A percentile compares a stretch with the other conserved stretches of the same genome.
Conservation (phyloP, 2,329 filamentous ascomycete species). For the Microsporum canis region DNA sequence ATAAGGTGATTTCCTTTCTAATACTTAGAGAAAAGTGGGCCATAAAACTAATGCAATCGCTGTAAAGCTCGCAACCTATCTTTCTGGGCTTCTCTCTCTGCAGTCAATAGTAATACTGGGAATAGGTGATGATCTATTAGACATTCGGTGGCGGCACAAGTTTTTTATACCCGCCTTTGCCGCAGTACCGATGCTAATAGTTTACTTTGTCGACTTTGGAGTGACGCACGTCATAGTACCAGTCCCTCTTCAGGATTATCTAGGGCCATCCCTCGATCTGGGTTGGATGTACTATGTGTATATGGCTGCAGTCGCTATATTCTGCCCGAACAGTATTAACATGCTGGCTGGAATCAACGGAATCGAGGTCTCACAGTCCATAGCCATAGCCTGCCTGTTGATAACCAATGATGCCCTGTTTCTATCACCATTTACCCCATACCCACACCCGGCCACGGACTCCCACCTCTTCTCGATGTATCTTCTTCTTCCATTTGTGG, state of each 20-base stretch:
- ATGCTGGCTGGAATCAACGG: conserved; percentile 99
- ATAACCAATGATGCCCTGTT: conserved; percentile 82
- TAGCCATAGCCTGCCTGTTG: conserved; percentile 77
- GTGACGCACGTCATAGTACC: conserved; percentile 93
- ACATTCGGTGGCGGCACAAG: conserved; percentile 98
- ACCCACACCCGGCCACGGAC: conserved; percentile 87
- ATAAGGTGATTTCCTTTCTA: conserved; percentile 51
- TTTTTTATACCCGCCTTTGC: conserved; percentile 94
- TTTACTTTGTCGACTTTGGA: conserved; percentile 98
- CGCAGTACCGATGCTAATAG: conserved; percentile 81
- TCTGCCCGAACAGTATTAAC: conserved; percentile 98
- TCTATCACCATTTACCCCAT: conserved; percentile 59
- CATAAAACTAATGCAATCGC: not conserved
- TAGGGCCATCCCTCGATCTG: conserved; percentile 76
- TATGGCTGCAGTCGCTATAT: conserved; percentile 94
- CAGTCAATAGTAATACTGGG: conserved; percentile 85
- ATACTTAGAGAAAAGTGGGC: not conserved
- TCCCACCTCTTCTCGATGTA: conserved; percentile 94
- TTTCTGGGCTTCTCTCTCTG: conserved; percentile 85
- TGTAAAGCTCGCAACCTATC: conserved; percentile 73
- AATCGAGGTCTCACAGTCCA: conserved; percentile 87
- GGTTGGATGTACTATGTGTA: conserved; percentile 82
- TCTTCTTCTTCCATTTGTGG: conserved; percentile 85
- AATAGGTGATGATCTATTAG: conserved; percentile 90
- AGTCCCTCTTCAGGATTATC: conserved; percentile 67